phyloP scores from a whole-genome alignment of 2,329 filamentous ascomycete species.

The Cyphellophora europaea region DNA sequence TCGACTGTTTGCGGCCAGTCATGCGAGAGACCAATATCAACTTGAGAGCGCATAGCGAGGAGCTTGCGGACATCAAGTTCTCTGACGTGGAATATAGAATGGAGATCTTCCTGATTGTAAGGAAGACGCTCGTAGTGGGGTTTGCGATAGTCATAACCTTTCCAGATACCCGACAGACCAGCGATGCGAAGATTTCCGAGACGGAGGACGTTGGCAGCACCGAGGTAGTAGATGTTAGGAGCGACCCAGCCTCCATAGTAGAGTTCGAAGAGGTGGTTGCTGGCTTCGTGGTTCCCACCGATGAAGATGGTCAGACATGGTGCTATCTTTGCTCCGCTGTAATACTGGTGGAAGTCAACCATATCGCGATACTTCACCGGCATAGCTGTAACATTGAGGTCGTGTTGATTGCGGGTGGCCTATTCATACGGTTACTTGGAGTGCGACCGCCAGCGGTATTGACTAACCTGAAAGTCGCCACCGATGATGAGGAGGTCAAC shows the following conservation, averaged over 20 bases:
- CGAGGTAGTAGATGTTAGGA: slow-evolving; percentile 94
- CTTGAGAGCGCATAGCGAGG: slow-evolving; percentile 71
- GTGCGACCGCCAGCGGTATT: slow-evolving; percentile 2
- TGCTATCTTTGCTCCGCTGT: slow-evolving; percentile 65
- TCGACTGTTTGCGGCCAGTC: slow-evolving; percentile 90
- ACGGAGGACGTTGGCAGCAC: slow-evolving; percentile 79
- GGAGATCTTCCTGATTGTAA: slow-evolving; percentile 67
- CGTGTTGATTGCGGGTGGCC: slow-evolving; percentile 79
- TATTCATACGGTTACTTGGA: slow-evolving; percentile 26
- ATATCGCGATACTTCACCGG: slow-evolving; percentile 79
- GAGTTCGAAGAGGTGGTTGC: slow-evolving; percentile 80
- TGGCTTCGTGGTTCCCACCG: slow-evolving; percentile 91
- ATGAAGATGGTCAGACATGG: slow-evolving; percentile 90
- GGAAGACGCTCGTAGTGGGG: slow-evolving; percentile 78
- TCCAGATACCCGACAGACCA: slow-evolving; percentile 90
- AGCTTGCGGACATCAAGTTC: slow-evolving; percentile 89
- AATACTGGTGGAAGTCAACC: slow-evolving; percentile 92
- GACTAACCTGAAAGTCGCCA: slow-evolving; percentile 76
- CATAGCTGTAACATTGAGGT: slow-evolving; percentile 82
- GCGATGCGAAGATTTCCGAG: slow-evolving; percentile 80
- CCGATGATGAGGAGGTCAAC: slow-evolving; percentile 91
- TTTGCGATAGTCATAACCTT: slow-evolving; percentile 76
- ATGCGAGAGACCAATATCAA: slow-evolving; percentile 87
- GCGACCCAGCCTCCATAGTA: slow-evolving; percentile 97
- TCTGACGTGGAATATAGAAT: slow-evolving; percentile 78